These are phyloP conservation scores for Auriscalpium microsporum DNA, from an alignment of 768 basidiomycete genomes.

Conservation along the genomic window DNA sequence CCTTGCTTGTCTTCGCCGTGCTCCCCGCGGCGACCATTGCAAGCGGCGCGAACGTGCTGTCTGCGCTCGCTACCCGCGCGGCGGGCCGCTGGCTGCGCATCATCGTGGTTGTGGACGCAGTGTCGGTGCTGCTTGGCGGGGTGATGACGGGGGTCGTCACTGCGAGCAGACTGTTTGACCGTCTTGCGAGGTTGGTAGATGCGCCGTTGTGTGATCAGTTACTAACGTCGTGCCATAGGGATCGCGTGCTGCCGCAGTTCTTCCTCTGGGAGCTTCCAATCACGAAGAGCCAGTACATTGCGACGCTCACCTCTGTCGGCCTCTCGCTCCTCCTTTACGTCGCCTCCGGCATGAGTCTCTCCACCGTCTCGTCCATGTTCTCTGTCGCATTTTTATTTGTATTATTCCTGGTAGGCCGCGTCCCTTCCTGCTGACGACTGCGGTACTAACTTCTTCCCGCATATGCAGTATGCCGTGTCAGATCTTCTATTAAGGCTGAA, in stretches of 20 bases:
- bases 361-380: constrained; percentile 13
- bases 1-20: constrained; percentile 7
- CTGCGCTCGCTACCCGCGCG: constrained; percentile 7
- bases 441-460: not conserved
- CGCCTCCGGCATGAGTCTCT: constrained; percentile 14
- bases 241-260: constrained; percentile 11
- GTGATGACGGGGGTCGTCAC: constrained; percentile 14
- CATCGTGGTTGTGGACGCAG: constrained; percentile 11
- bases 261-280: constrained; percentile 10
- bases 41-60: constrained; percentile 9
- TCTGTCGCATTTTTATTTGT: constrained; percentile 15
- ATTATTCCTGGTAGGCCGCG: constrained; percentile 8
- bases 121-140: constrained; percentile 12
- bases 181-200: constrained; percentile 6
- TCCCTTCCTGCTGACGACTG: not conserved
- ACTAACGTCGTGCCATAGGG: constrained; percentile 1
- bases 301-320: constrained; percentile 5
- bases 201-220: not conserved
- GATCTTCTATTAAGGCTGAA: constrained; percentile 12
- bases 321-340: constrained; percentile 11
- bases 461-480: constrained; percentile 10
- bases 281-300: constrained; percentile 10
- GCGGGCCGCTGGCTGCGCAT: constrained; percentile 14
- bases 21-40: constrained; percentile 4
- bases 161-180: constrained; percentile 9